Percentiles rank a stretch among this genome's conserved stretches.
These are phyloP conservation scores for Backusella parvicylindrica DNA, from an alignment of 192 early-diverging fungal species.

Conservation along the genomic window DNA sequence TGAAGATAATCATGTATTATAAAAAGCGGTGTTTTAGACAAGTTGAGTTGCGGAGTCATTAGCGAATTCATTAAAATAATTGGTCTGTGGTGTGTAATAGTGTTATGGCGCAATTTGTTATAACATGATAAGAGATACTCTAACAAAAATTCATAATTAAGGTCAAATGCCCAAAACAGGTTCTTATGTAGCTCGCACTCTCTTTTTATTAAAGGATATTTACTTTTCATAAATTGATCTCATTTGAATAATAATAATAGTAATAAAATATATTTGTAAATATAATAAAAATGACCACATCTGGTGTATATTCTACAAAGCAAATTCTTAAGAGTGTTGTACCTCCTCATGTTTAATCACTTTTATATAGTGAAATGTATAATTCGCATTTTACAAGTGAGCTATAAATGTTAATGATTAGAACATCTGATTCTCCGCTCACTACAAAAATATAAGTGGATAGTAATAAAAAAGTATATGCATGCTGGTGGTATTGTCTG, in stretches of 20 bases:
- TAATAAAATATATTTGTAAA: too few relatives aligned
- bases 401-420: not conserved
- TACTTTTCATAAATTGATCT: not conserved
- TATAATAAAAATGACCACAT: not conserved
- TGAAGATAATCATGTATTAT: not conserved
- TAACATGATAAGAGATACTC: not conserved
- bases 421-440: not conserved
- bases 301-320: not conserved
- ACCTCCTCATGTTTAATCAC: not conserved
- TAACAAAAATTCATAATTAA: not conserved
- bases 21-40: not conserved
- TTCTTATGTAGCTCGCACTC: too few relatives aligned
- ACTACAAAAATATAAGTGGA: not conserved
- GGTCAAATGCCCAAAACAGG: too few relatives aligned
- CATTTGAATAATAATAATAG: not conserved
- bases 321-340: not conserved
- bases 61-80: not conserved
- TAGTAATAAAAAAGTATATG: not conserved
- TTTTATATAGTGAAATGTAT: not conserved
- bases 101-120: not conserved
- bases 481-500: not conserved
- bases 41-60: not conserved
- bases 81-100: not conserved
- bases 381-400: not conserved
- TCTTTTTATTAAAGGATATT: too few relatives aligned